Evolutionary conservation across 177 flowering plant species (phyloP).

Genomic region (Vitis hybrid): DNA sequence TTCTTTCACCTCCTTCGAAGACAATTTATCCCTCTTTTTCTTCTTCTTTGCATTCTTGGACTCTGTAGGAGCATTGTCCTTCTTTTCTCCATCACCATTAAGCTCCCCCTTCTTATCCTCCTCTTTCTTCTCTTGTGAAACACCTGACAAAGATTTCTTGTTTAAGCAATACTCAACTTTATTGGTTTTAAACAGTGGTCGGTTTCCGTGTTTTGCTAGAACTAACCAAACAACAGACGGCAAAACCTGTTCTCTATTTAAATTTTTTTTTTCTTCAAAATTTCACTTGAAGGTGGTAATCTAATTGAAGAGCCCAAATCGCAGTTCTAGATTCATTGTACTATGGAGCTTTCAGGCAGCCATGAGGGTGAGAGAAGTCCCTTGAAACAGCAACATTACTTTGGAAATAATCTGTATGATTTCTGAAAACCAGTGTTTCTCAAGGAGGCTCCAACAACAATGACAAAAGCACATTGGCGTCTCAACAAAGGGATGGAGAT

Average conservation of each 20-base stretch:
- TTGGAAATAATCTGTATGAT: too few relatives aligned
- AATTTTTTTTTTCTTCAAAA: too few relatives aligned
- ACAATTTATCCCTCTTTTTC: conserved; percentile 80
- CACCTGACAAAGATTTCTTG: conserved; percentile 25
- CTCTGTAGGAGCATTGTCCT: conserved; percentile 54
- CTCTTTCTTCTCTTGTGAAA: conserved; percentile 39
- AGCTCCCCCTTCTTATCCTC: conserved; percentile 43
- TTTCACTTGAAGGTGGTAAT: too few relatives aligned
- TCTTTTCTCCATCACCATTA: conserved; percentile 51
- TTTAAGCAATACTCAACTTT: not conserved
- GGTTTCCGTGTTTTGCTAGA: too few relatives aligned
- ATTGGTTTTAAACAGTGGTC: not conserved
- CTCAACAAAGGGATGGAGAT: not conserved
- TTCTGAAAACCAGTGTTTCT: too few relatives aligned
- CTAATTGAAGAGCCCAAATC: too few relatives aligned
- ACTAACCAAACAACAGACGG: not conserved
- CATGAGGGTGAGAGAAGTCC: too few relatives aligned
- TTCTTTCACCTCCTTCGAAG: conserved; percentile 62
- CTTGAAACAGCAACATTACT: too few relatives aligned
- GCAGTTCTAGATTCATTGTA: too few relatives aligned
- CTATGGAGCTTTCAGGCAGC: too few relatives aligned
- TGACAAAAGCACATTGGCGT: not conserved
- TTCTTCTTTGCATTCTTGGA: conserved; percentile 82
- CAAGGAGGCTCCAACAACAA: too few relatives aligned
- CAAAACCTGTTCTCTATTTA: not conserved